Evolutionary conservation across 306 rosid genomes (phyloP), one percentile per base, ranked within the genome.

Genomic region (Medicago ruthenica): DNA sequence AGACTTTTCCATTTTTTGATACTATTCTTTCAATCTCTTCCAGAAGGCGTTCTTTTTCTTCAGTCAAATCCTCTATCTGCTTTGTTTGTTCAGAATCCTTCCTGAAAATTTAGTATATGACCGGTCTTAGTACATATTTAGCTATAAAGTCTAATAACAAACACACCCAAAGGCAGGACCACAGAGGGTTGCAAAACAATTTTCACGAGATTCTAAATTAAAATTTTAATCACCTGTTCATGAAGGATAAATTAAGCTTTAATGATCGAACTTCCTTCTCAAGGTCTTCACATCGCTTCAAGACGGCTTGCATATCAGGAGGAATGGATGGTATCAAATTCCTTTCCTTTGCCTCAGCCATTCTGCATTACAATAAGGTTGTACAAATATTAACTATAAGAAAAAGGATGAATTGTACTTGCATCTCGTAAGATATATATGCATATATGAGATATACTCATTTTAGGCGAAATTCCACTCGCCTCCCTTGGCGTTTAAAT

Each of bases 281-380:
- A 80, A 94, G 95, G 79, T 44, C 88, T 40, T 94, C 98, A 37
- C 98, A 94, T 24, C 98, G 81, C 84, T 94, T 94, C 80, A 94
- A 73, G 64, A 89, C 80, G 50, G 95, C 88, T 79, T 94, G 97
- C 86, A 91, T 85, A 18, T 94, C 98, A 24, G 97, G 85, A 6
- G 98, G 98, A 77, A 90, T 78, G 44, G 89, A 68, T n/a, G 98
- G 98, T 34, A 90, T 86, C 74, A 79, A 88, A 40, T 86, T 91
- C 75, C 98, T 90, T 74, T 90, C 98, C 86, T 94, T 94, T 74
- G 97, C 98, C 83, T 94, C 98, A 7, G 98, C 98, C 97, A 94
- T 91, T 87, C 98, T 93, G 80, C 87, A 77, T 64, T 73, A 68
- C 66, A 80, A 80, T 24, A 24, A 24, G 3, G 27, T 24, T 24